Evolutionary conservation across 2,329 filamentous ascomycete genomes (phyloP).

Genomic region (Hymenoscyphus fraxineus): DNA sequence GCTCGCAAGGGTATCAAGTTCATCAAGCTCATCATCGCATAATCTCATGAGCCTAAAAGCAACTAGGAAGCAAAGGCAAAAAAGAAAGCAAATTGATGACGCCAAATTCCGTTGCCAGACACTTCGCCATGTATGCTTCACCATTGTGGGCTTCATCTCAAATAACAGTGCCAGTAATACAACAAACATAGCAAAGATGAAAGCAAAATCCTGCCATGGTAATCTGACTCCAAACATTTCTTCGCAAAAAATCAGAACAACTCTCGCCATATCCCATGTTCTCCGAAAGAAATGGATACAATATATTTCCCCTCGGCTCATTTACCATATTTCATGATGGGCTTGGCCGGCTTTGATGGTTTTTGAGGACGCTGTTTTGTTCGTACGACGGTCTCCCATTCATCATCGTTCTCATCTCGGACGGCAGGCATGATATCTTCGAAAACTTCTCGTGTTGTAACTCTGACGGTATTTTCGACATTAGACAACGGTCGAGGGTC

Average conservation of each 20-base stretch:
- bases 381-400: neutral
- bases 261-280: neutral
- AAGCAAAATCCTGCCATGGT: constrained; percentile 3
- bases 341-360: neutral
- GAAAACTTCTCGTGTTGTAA: neutral
- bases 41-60: neutral
- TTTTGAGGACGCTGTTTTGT: neutral
- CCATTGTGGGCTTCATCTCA: neutral
- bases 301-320: neutral
- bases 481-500: neutral
- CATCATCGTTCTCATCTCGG: neutral
- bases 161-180: neutral
- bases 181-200: constrained; percentile 3
- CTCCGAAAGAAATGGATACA: neutral
- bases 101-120: neutral
- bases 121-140: neutral
- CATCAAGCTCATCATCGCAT: neutral
- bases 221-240: neutral
- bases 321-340: neutral
- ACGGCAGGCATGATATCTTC: neutral
- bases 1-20: neutral
- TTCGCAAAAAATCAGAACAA: constrained; percentile 1
- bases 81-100: neutral
- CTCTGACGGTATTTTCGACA: neutral
- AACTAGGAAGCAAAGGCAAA: neutral